Evolutionary conservation across 257 asterid genomes (phyloP).

Genomic region (Jaltomata sinuosa): DNA sequence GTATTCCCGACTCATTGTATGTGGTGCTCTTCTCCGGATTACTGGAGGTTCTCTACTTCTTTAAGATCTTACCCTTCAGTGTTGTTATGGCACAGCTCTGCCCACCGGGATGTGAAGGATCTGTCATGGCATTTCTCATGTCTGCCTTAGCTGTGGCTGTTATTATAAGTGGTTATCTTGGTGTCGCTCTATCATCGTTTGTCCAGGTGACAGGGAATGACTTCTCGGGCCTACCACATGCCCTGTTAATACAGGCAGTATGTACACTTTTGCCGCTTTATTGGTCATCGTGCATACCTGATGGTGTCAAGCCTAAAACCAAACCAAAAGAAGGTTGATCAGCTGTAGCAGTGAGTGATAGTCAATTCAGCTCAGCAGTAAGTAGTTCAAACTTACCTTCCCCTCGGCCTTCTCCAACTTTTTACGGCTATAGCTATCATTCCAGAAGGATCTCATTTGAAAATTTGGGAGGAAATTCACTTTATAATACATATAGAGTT

Average conservation of each 20-base stretch:
- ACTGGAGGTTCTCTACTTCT: constrained; percentile 68
- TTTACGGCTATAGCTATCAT: background rate
- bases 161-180: constrained; percentile 75
- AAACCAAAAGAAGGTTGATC: constrained; percentile 43
- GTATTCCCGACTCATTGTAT: constrained; percentile 60
- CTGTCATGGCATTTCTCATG: constrained; percentile 88
- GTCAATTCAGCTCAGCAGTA: background rate
- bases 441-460: background rate
- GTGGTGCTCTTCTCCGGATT: constrained; percentile 70
- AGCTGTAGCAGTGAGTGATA: background rate
- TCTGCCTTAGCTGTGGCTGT: constrained; percentile 74
- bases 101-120: constrained; percentile 93
- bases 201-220: constrained; percentile 54
- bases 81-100: constrained; percentile 85
- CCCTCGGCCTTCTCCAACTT: background rate
- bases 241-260: constrained; percentile 62
- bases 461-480: background rate
- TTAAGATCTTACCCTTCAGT: constrained; percentile 72
- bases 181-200: constrained; percentile 64
- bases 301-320: constrained; percentile 27
- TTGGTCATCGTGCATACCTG: constrained; percentile 59
- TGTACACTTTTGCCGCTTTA: constrained; percentile 65
- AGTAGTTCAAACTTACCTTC: background rate
- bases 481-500: background rate
- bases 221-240: constrained; percentile 57